These are phyloP conservation scores for Mortierella claussenii DNA, from an alignment of 192 early-diverging fungal species.

Conservation along the genomic window DNA sequence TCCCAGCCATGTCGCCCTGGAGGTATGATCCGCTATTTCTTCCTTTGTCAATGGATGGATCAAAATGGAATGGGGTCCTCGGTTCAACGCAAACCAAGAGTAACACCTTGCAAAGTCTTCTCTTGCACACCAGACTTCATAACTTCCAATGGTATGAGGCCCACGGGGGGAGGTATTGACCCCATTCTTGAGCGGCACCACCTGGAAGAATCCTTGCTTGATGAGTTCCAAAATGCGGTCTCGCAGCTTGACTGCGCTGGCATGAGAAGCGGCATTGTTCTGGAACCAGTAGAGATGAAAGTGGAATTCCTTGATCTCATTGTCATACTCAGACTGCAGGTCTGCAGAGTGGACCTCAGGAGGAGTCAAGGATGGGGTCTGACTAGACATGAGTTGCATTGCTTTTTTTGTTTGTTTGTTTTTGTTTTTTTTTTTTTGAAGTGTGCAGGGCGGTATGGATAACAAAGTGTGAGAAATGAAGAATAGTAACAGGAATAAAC, in stretches of 20 bases:
- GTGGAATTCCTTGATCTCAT: constrained; percentile 73
- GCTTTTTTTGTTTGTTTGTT: too few species aligned
- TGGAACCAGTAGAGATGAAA: constrained; percentile 76
- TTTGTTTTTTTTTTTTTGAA: too few species aligned
- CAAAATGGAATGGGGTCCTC: constrained; percentile 57
- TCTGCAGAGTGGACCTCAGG: constrained; percentile 12
- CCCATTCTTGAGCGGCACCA: too few species aligned
- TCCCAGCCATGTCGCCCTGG: constrained; percentile 70
- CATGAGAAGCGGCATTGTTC: constrained; percentile 53
- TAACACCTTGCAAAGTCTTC: background rate
- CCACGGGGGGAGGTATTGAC: background rate
- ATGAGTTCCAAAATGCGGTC: too few species aligned
- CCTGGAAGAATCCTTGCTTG: too few species aligned
- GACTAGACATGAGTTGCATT: too few species aligned
- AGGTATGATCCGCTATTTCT: constrained; percentile 65
- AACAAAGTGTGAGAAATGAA: too few species aligned
- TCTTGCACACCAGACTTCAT: background rate
- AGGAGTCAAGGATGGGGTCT: too few species aligned
- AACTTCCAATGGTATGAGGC: background rate
- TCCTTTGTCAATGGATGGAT: constrained; percentile 71
- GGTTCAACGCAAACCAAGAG: constrained; percentile 4
- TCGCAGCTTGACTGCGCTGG: too few species aligned
- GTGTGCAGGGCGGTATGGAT: too few species aligned
- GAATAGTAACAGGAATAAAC: too few species aligned
- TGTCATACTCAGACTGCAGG: constrained; percentile 55